Conservation (phyloP, 306 rosid species). For the Medicago lupulina region DNA sequence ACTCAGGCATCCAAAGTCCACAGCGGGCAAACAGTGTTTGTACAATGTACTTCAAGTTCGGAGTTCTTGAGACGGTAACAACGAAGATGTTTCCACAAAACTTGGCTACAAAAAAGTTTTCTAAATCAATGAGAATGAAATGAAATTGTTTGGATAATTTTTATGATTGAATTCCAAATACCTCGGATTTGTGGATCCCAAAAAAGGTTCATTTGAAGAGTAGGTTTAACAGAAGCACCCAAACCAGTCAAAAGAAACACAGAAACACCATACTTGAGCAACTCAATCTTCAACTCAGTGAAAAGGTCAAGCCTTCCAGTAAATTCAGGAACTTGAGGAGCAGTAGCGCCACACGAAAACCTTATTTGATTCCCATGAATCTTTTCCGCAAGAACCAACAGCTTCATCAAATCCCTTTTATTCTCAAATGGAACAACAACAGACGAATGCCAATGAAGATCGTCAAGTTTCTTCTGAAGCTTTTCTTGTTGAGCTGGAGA, state of each 20-base stretch:
- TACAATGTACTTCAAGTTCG: constrained; percentile 49
- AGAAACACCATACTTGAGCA: constrained; percentile 36
- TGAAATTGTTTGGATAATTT: neutral
- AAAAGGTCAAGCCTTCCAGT: constrained; percentile 54
- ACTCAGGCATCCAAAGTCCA: constrained; percentile 32
- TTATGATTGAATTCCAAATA: neutral
- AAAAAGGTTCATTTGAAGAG: constrained; percentile 56
- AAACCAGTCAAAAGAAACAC: constrained; percentile 57
- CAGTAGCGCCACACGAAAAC: constrained; percentile 49
- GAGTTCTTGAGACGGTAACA: constrained; percentile 46
- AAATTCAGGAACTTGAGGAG: constrained; percentile 45
- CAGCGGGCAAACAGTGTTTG: constrained; percentile 46
- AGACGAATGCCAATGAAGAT: constrained; percentile 10
- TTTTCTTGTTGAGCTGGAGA: constrained; percentile 32
- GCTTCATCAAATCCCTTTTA: constrained; percentile 45
- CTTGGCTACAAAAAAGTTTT: constrained; percentile 43
- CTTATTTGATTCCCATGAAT: neutral
- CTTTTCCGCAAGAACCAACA: neutral
- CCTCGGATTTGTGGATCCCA: neutral
- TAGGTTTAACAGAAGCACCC: constrained; percentile 65
- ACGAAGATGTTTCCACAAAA: constrained; percentile 56
- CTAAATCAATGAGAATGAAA: neutral
- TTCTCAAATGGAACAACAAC: constrained; percentile 32
- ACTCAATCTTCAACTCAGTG: constrained; percentile 45
- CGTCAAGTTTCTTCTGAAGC: neutral